These are phyloP conservation scores for Venturiaceae sp. DNA, from an alignment of 2,329 filamentous ascomycete species.

Conservation along the genomic window DNA sequence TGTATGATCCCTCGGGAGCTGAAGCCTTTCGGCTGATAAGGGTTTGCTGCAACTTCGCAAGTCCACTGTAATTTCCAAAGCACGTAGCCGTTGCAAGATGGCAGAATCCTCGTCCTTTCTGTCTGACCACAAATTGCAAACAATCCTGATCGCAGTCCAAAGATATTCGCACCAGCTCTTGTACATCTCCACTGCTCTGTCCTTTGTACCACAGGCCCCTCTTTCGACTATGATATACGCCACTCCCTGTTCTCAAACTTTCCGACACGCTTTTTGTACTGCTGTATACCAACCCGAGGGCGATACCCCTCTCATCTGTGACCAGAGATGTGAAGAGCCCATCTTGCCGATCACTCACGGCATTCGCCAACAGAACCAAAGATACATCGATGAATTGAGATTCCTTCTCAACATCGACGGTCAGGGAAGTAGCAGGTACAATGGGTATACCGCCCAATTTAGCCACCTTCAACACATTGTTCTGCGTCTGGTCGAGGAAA, in stretches of 20 bases:
- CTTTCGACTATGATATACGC: constrained; percentile 95
- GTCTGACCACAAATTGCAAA: constrained; percentile 77
- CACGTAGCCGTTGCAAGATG: constrained; percentile 88
- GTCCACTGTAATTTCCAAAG: constrained; percentile 75
- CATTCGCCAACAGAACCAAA: constrained; percentile 62
- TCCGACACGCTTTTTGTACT: constrained; percentile 83
- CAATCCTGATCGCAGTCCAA: constrained; percentile 93
- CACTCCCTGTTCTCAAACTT: constrained; percentile 68
- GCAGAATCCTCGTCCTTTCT: constrained; percentile 85
- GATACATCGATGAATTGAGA: constrained; percentile 54
- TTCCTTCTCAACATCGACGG: constrained; percentile 52
- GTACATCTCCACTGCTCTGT: constrained; percentile 84
- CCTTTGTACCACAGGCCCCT: constrained; percentile 96
- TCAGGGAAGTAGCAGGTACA: constrained; percentile 60
- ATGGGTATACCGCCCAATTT: constrained; percentile 54
- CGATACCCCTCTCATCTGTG: constrained; percentile 74
- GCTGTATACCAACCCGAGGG: constrained; percentile 88
- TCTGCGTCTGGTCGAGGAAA: constrained; percentile 29
- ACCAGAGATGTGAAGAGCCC: constrained; percentile 84
- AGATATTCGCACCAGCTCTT: constrained; percentile 75
- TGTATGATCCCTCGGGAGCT: constrained; percentile 86
- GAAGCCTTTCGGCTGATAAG: constrained; percentile 70
- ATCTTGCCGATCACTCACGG: constrained; percentile 73
- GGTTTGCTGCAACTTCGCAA: constrained; percentile 80
- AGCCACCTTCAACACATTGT: constrained; percentile 30